Evolutionary conservation across 805 yeast genomes (phyloP).

Genomic region (Cyberlindnera sargentensis): DNA sequence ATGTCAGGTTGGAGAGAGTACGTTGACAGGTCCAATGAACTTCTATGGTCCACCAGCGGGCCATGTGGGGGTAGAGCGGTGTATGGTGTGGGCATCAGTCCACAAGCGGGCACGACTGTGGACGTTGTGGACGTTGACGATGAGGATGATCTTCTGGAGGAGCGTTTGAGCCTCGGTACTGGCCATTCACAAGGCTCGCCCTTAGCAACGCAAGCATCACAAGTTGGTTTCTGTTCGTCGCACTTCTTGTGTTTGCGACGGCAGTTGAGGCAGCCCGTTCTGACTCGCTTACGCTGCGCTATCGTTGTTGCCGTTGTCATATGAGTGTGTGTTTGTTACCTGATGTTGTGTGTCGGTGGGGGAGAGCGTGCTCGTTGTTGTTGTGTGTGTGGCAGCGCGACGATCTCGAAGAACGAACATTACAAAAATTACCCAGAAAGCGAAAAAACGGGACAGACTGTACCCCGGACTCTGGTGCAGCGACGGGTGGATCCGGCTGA

Average conservation of each 20-base stretch:
- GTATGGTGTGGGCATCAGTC: not conserved
- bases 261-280: constrained; percentile 55
- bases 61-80: not conserved
- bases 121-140: not conserved
- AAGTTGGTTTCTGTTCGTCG: constrained; percentile 40
- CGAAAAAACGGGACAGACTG: too few relatives aligned
- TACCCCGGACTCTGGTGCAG: too few relatives aligned
- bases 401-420: too few relatives aligned
- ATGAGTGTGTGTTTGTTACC: too few relatives aligned
- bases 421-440: too few relatives aligned
- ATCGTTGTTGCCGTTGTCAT: too few relatives aligned
- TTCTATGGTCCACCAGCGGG: not conserved
- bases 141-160: constrained; percentile 2
- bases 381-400: too few relatives aligned
- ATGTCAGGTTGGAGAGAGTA: constrained; percentile 1
- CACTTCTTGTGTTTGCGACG: constrained; percentile 60
- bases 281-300: constrained; percentile 28
- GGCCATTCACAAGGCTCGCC: constrained; percentile 15
- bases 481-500: too few relatives aligned
- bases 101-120: not conserved
- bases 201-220: constrained; percentile 7
- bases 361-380: too few relatives aligned
- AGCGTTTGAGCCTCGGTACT: constrained; percentile 31
- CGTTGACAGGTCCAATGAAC: not conserved
- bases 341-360: too few relatives aligned